Evolutionary conservation across 495 filamentous ascomycete species (phyloP).

Genomic region (Podospora pseudopauciseta): DNA sequence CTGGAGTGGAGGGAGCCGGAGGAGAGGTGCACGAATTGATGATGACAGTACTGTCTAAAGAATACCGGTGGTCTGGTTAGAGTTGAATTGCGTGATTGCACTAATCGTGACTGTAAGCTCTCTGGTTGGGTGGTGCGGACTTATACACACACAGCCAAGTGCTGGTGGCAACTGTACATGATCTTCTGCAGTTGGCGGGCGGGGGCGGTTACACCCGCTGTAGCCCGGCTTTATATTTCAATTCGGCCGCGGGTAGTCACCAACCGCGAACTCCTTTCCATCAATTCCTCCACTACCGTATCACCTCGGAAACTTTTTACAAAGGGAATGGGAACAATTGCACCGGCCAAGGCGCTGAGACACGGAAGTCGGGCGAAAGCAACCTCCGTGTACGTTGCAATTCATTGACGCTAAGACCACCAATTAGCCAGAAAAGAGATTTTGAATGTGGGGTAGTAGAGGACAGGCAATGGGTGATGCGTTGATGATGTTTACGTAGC

Average conservation of each 20-base stretch:
- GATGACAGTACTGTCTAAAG: background rate
- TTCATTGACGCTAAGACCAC: background rate
- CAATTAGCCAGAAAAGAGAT: background rate
- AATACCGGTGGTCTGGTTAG: background rate
- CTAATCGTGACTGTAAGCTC: background rate
- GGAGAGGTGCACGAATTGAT: slow-evolving; percentile 70
- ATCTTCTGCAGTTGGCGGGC: too few species aligned
- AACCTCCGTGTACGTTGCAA: background rate
- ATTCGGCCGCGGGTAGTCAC: background rate
- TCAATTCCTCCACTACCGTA: background rate
- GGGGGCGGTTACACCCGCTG: background rate
- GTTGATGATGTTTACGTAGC: slow-evolving; percentile 11
- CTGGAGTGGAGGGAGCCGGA: slow-evolving; percentile 68
- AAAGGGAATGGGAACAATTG: background rate
- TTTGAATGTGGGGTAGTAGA: background rate
- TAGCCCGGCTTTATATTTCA: background rate
- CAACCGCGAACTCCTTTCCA: background rate
- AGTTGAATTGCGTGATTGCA: background rate
- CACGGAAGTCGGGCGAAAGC: background rate
- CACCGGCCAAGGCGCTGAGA: background rate
- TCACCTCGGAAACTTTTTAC: background rate
- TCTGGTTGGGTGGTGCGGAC: background rate
- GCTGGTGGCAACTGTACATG: background rate
- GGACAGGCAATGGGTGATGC: background rate
- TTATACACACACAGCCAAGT: background rate